Base-by-base conservation (phyloP, 169 alveolate species). In the Eimeria maxima region DNA sequence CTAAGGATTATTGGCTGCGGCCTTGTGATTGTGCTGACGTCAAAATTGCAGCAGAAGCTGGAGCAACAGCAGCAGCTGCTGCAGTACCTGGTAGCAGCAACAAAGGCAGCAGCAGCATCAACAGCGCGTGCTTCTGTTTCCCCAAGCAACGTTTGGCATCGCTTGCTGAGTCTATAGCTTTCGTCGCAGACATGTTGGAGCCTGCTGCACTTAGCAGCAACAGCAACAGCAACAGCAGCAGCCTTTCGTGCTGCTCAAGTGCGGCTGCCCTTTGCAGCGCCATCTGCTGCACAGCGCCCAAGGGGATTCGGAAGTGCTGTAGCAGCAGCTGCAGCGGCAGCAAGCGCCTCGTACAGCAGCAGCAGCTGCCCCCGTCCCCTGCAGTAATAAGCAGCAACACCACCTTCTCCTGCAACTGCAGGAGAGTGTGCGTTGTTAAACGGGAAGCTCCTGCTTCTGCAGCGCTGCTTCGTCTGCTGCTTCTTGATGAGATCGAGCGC, bases 401-500 rank as follows among this genome's bases (percentile, higher is more conserved):
- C 55, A 73, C 55, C 83, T 73, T 42, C 27, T 29, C 55, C 83
- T 73, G 83, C 83, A 78, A 67, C 89, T 0, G 67, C 89, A 45
- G 42, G 4, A 78, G 24, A 29, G 10, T 67, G 8, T 78, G 89
- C 89, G 16, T 47, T 20, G 22, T 78, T 47, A 18, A 44, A 16
- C 67, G 47, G 55, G 38, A 42, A 29, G 42, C 44, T 24, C 60
- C 67, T 0, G 65, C 89, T 42, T 29, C 44, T 78, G 67, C 67
- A 20, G 65, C 67, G 38, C 89, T 78, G 47, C 60, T 78, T 38
- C 89, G 89, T 65, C 89, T 78, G 65, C 67, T 78, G 60, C 89
- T 78, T 27, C 89, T 78, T n/a, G 89, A 78, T 20, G 89, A 78
- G 29, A 47, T 78, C 55, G 89, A 78, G 67, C 89, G 89, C 89